Evolutionary conservation across 2,329 filamentous ascomycete species (phyloP).

Genomic region (Daldinia sp.): DNA sequence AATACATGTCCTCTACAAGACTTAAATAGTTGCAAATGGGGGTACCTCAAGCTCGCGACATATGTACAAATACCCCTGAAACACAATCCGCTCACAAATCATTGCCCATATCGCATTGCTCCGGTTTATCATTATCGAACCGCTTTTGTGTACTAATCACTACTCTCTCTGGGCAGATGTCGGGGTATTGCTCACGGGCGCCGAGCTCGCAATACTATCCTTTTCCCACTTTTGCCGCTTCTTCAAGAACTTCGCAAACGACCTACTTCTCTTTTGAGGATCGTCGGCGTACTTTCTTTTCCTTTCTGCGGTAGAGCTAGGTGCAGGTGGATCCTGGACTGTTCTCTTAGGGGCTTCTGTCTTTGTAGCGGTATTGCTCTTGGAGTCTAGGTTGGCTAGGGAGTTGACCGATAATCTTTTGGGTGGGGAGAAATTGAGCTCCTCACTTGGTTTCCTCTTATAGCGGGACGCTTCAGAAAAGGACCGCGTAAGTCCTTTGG

Average conservation of each 20-base stretch:
- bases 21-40: conserved; percentile 3
- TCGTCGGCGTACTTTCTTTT: conserved; percentile 30
- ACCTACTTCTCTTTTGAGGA: conserved; percentile 23
- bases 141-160: neutral
- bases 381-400: conserved; percentile 14
- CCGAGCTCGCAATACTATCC: conserved; percentile 38
- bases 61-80: conserved; percentile 1
- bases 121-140: neutral
- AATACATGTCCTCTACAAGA: neutral
- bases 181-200: conserved; percentile 37
- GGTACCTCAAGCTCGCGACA: conserved; percentile 7
- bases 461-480: conserved; percentile 35
- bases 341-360: conserved; percentile 13
- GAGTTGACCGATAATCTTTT: conserved; percentile 36
- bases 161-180: conserved; percentile 42
- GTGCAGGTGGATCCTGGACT: conserved; percentile 15
- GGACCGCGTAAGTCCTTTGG: conserved; percentile 32
- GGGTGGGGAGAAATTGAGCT: conserved; percentile 8
- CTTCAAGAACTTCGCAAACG: conserved; percentile 26
- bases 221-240: conserved; percentile 15
- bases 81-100: neutral
- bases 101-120: neutral
- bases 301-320: conserved; percentile 22
- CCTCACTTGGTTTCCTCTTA: conserved; percentile 42
- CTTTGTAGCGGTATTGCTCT: conserved; percentile 16